These are phyloP conservation scores for Candida dajiaensis DNA, from an alignment of 805 yeast species.

Conservation along the genomic window DNA sequence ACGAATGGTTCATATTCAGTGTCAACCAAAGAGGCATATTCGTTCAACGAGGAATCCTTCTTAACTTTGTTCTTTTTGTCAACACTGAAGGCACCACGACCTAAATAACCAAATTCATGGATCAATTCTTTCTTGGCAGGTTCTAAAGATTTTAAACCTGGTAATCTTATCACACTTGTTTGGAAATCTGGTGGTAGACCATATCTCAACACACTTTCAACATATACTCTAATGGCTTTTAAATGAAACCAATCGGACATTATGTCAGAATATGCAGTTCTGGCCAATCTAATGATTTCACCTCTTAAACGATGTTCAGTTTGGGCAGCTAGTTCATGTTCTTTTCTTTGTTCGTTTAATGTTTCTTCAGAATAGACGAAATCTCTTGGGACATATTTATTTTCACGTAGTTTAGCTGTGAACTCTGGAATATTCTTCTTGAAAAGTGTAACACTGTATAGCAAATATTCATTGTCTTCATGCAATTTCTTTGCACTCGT, in stretches of 20 bases:
- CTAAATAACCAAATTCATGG: conserved; percentile 78
- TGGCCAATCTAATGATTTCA: conserved; percentile 77
- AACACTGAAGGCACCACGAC: conserved; percentile 77
- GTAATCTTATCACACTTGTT: conserved; percentile 39
- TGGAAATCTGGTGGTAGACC: conserved; percentile 94
- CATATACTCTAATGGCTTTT: conserved; percentile 80
- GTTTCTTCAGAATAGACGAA: conserved; percentile 77
- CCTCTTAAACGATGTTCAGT: conserved; percentile 67
- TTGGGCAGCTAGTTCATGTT: conserved; percentile 68
- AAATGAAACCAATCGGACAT: conserved; percentile 86
- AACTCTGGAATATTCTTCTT: conserved; percentile 73
- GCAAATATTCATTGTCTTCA: conserved; percentile 64
- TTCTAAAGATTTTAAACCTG: conserved; percentile 36
- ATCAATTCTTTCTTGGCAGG: conserved; percentile 67
- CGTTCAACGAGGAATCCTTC: conserved; percentile 64
- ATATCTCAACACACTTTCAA: conserved; percentile 90
- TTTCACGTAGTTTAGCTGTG: conserved; percentile 67
- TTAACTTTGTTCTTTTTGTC: conserved; percentile 62
- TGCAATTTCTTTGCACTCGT: conserved; percentile 71
- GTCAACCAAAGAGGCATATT: conserved; percentile 89
- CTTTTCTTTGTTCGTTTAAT: conserved; percentile 67
- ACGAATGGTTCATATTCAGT: conserved; percentile 97
- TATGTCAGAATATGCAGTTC: conserved; percentile 86
- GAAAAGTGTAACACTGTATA: conserved; percentile 80
- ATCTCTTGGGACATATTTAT: conserved; percentile 89